A percentile compares a stretch with the other conserved stretches of the same genome.
phyloP scores from a whole-genome alignment of 306 rosid species.

The Senna siamea region DNA sequence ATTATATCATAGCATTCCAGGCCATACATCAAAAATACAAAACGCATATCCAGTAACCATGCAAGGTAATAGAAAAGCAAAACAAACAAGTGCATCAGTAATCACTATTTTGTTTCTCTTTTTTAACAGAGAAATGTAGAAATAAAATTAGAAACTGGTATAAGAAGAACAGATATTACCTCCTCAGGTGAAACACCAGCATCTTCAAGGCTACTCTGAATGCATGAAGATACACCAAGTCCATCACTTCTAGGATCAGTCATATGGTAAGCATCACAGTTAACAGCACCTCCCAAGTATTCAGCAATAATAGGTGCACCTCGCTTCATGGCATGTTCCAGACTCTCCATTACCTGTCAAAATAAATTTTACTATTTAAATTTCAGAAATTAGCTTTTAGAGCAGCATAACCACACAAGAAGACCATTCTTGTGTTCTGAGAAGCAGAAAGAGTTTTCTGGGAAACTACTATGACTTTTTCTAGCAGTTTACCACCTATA shows the following conservation, averaged over 20 bases:
- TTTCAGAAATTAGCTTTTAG: conserved; percentile 16
- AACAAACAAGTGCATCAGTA: not conserved
- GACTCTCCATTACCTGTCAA: conserved; percentile 90
- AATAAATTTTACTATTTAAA: not conserved
- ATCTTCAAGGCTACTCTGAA: conserved; percentile 90
- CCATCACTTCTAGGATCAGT: conserved; percentile 99
- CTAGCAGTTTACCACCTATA: not conserved
- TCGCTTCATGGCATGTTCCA: conserved; percentile 96
- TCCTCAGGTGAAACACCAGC: conserved; percentile 99
- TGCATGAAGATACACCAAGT: conserved; percentile 96
- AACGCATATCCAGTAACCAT: not conserved
- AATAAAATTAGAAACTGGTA: conserved; percentile 1
- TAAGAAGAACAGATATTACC: conserved; percentile 48
- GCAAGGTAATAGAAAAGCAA: conserved; percentile 20
- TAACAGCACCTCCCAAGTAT: conserved; percentile 96
- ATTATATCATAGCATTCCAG: conserved; percentile 1
- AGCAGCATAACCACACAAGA: conserved; percentile 9
- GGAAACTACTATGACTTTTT: conserved; percentile 13
- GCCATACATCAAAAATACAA: too few species aligned
- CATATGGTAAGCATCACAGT: conserved; percentile 98
- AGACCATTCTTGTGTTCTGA: not conserved
- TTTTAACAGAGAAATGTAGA: not conserved
- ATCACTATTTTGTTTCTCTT: not conserved
- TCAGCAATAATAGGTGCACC: conserved; percentile 95
- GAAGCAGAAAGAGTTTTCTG: not conserved